Conservation (phyloP, 2,329 filamentous ascomycete genomes). For the Cladophialophora carrionii region DNA sequence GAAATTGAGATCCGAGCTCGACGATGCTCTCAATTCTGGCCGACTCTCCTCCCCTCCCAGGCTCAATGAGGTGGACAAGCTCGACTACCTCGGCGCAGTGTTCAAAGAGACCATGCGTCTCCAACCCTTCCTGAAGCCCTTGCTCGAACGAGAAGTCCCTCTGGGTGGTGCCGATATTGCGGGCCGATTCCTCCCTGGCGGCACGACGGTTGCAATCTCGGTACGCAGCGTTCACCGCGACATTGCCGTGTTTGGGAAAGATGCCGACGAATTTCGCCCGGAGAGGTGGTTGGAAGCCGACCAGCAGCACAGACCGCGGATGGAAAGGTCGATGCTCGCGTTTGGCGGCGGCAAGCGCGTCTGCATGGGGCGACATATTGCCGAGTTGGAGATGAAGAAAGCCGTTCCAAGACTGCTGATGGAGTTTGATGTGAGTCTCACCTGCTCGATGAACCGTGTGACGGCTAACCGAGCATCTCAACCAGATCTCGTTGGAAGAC, state of each 20-base stretch:
- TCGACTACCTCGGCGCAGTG: constrained; percentile 61
- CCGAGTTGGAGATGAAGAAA: constrained; percentile 39
- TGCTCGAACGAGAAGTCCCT: constrained; percentile 39
- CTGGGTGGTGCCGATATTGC: constrained; percentile 53
- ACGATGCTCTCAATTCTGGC: constrained; percentile 12
- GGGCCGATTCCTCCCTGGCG: constrained; percentile 40
- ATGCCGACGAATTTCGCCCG: constrained; percentile 33
- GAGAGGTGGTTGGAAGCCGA: constrained; percentile 45
- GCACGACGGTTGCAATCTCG: constrained; percentile 21
- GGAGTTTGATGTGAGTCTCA: constrained; percentile 35
- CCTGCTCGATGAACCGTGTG: background rate
- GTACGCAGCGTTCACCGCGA: constrained; percentile 13
- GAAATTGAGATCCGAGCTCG: constrained; percentile 25
- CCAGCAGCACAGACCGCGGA: constrained; percentile 10
- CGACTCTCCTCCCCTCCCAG: constrained; percentile 9
- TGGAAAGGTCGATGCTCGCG: constrained; percentile 51
- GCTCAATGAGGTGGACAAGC: background rate
- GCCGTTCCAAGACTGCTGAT: constrained; percentile 36
- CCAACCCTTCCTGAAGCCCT: constrained; percentile 47
- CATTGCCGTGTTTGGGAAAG: constrained; percentile 30
- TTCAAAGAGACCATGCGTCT: constrained; percentile 55
- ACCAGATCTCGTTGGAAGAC: constrained; percentile 18
- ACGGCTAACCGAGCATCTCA: background rate
- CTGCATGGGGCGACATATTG: constrained; percentile 31
- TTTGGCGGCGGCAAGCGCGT: constrained; percentile 29